Conservation (phyloP, 306 rosid species). For the Prosopis cineraria region DNA sequence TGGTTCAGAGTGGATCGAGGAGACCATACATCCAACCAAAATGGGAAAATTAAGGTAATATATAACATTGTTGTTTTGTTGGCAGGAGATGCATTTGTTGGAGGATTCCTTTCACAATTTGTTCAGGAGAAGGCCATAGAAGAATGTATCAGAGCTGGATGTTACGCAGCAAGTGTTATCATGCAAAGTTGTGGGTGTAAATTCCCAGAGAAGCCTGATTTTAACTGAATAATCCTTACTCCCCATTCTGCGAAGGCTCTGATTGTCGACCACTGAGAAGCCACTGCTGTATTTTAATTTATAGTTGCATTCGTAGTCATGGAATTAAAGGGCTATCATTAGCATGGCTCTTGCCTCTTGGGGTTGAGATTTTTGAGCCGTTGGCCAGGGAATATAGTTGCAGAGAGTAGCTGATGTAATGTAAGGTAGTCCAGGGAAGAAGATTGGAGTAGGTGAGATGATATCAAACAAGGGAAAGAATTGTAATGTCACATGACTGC, state of each 20-base stretch:
- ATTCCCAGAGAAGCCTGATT: slow-evolving; percentile 88
- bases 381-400: background rate
- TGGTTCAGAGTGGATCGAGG: background rate
- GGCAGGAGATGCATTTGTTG: slow-evolving; percentile 95
- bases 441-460: background rate
- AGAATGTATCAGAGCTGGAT: slow-evolving; percentile 82
- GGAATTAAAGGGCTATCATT: background rate
- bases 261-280: slow-evolving; percentile 27
- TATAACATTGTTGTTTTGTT: slow-evolving; percentile 6
- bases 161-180: slow-evolving; percentile 79
- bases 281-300: slow-evolving; percentile 18
- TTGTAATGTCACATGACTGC: background rate
- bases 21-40: background rate
- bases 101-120: slow-evolving; percentile 89
- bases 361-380: slow-evolving; percentile 29
- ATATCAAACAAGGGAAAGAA: background rate
- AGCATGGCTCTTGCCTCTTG: slow-evolving; percentile 13
- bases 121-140: slow-evolving; percentile 71
- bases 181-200: slow-evolving; percentile 94
- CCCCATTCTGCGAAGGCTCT: slow-evolving; percentile 3
- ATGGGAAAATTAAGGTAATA: slow-evolving; percentile 10
- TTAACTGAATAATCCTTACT: slow-evolving; percentile 35
- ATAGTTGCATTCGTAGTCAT: background rate
- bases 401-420: background rate
- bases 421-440: background rate